Evolutionary conservation across 1,284 basidiomycete species (phyloP).

Genomic region (Pseudozyma hubeiensis): DNA sequence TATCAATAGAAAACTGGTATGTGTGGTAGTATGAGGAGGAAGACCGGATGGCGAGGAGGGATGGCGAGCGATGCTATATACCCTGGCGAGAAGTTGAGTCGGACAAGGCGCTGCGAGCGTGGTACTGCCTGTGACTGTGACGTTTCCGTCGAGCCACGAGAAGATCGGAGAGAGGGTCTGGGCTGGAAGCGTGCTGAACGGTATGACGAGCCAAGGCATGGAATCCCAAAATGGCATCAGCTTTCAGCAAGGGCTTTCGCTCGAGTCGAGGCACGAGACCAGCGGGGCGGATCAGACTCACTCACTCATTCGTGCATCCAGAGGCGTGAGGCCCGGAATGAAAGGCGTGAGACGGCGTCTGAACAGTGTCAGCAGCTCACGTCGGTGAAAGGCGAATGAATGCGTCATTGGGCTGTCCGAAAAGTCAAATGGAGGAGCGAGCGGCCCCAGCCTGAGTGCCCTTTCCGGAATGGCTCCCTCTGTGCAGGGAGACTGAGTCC

Average conservation of each 20-base stretch:
- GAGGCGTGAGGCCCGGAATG: not conserved
- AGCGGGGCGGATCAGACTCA: not conserved
- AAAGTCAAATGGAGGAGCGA: too few relatives aligned
- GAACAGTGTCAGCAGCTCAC: too few relatives aligned
- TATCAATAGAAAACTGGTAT: conserved; percentile 38
- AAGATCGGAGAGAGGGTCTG: not conserved
- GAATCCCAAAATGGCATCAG: conserved; percentile 18
- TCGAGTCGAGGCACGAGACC: conserved; percentile 1
- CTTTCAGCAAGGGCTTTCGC: not conserved
- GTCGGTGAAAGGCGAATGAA: too few relatives aligned
- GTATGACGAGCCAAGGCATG: conserved; percentile 12
- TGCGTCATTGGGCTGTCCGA: too few relatives aligned
- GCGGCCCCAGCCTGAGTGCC: too few relatives aligned
- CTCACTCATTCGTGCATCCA: not conserved
- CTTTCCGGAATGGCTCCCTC: too few relatives aligned
- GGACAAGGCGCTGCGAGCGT: not conserved
- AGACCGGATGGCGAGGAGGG: not conserved
- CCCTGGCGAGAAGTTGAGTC: conserved; percentile 2
- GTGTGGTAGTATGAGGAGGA: conserved; percentile 13
- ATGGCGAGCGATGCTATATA: conserved; percentile 38
- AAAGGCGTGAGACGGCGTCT: too few relatives aligned
- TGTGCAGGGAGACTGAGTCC: too few relatives aligned
- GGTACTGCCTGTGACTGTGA: too few relatives aligned
- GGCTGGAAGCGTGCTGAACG: not conserved
- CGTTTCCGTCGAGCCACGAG: too few relatives aligned